Evolutionary conservation across 2,329 filamentous ascomycete species (phyloP), one percentile per base, ranked within the genome.

Genomic region (Pseudocercospora macadamiae): DNA sequence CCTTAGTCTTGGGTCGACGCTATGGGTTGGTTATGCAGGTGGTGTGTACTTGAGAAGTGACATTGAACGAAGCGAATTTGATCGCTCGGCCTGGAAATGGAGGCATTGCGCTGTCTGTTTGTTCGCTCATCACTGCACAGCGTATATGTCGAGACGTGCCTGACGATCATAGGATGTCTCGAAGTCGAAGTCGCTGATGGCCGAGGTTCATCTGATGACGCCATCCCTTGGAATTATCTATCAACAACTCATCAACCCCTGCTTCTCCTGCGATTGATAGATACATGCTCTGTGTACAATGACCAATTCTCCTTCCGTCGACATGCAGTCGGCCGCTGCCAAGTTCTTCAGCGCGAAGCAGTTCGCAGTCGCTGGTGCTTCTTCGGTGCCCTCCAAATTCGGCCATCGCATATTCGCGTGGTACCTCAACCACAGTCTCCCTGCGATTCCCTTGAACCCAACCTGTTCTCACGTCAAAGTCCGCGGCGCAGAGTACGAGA

Each of bases 341-440:
- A 82, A 83, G 8, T 97, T 97, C 82, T 96, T 97, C 79, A 82
- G 86, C 1, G 89, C 89, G 7, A 85, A 88, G 26, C 82, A 84
- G 64, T 96, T 95, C 74, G 93, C 93, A 57, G 93, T 97, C 25
- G 91, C 93, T 16, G 93, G 93, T 68, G 93, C 93, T 34, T 95
- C 89, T 72, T 90, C 90, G 51, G 91, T 96, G 76, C 81, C 89
- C 37, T 80, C 82, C 72, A 97, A 96, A 75, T 97, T 89, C 71
- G 93, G 95, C 21, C 89, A 96, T 76, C 93, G 91, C 80, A 87
- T 97, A 66, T 91, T 97, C 72, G 85, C 85, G 12, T 97, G 93
- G 93, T 97, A 97, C 75, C 83, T 90, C 56, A 73, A 81, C 30
- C 91, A 91, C 76, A 80, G 82, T 34, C 84, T 97, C 37, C 86